Evolutionary conservation across 345 rosid species (phyloP), one percentile per base, ranked within the genome.

Genomic region (Pistacia integerrima): DNA sequence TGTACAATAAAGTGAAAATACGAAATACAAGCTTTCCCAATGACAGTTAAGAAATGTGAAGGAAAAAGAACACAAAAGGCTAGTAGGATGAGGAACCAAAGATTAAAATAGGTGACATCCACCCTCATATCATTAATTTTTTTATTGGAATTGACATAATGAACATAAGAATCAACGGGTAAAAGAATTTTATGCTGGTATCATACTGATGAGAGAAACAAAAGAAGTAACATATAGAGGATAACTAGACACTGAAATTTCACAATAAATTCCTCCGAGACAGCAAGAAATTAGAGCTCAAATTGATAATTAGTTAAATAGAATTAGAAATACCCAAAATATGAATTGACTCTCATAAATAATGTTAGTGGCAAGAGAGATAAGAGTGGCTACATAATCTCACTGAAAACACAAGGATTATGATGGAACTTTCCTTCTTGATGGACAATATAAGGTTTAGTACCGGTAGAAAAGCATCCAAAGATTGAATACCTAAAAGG

Each of bases 351-450:
- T 12, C 0, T 30, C 0, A 30, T 30, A 30, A 38, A 61, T 30
- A 10, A 13, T 8, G 13, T 62, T 62, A 62, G 5, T 22, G 57
- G 25, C 33, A 3, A 13, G 46, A 67, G 14, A 8, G 5, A 25
- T 46, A 20, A 67, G 36, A 67, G 48, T 4, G 5, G 11, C 25
- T 36, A 49, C 11, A 25, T 67, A 20, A 52, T 68, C 58, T 16
- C 72, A 11, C 52, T 14, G 20, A 33, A 17, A 64, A 35, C 17
- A 64, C 36, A 3, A 25, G n/a, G 3, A 22, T 13, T 67, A 33
- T 11, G 35, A 54, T 33, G 48, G 48, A 30, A 33, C 60, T 18
- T 69, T 69, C 25, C 36, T 52, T 69, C 73, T 52, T 69, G 61
- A 54, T 33, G 46, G 73, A 52, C 28, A n/a, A 54, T 30, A 4